phyloP scores from a whole-genome alignment of 2,329 filamentous ascomycete species.

The Penicillium crustosum region DNA sequence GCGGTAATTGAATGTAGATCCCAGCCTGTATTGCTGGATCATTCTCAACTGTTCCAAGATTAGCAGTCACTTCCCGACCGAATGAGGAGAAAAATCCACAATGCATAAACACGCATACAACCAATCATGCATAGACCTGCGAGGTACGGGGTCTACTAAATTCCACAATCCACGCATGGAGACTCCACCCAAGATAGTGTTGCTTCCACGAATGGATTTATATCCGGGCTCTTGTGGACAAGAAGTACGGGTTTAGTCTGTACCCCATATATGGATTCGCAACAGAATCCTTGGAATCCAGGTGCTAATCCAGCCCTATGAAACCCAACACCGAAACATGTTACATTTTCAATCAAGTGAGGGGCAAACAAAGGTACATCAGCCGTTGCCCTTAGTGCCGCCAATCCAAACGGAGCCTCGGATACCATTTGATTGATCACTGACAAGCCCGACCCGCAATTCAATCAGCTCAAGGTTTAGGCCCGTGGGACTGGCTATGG shows the following conservation, averaged over 20 bases:
- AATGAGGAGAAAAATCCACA: conserved; percentile 4
- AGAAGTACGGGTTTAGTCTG: not conserved
- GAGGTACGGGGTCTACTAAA: conserved; percentile 7
- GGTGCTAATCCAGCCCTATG: not conserved
- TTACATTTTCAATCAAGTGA: conserved; percentile 6
- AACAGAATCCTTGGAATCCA: not conserved
- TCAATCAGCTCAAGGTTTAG: conserved; percentile 21
- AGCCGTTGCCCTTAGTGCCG: conserved; percentile 19
- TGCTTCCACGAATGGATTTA: not conserved
- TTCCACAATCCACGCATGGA: not conserved
- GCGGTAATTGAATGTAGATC: not conserved
- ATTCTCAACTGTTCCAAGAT: not conserved
- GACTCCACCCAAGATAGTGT: not conserved
- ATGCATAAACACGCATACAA: conserved; percentile 6
- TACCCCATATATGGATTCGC: not conserved
- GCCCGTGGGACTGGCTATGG: conserved; percentile 12
- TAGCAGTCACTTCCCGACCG: not conserved
- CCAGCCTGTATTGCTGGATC: conserved; percentile 13
- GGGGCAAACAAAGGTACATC: conserved; percentile 14
- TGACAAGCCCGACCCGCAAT: conserved; percentile 13
- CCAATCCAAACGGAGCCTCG: conserved; percentile 18
- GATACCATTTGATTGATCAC: conserved; percentile 23
- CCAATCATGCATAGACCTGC: conserved; percentile 5
- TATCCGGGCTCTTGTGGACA: not conserved
- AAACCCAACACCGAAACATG: not conserved